A percentile compares a stretch with the other conserved stretches of the same genome.
Conservation (phyloP, 768 basidiomycete genomes). For the Leucocoprinus birnbaumii region DNA sequence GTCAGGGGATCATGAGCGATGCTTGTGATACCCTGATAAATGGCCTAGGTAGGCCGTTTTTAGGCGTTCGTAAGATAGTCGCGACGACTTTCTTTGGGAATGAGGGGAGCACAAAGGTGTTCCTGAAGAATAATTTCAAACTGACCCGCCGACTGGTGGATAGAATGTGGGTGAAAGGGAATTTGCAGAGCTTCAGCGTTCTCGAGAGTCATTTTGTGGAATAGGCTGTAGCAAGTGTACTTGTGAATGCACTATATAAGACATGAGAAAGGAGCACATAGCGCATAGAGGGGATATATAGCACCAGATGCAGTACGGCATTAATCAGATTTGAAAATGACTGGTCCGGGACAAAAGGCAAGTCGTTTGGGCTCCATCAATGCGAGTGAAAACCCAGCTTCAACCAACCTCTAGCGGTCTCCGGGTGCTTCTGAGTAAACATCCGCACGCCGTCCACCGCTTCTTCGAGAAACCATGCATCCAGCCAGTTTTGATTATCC, state of each 20-base stretch:
- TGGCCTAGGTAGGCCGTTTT: slow-evolving; percentile 59
- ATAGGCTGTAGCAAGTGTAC: background rate
- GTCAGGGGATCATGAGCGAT: slow-evolving; percentile 57
- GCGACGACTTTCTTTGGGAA: slow-evolving; percentile 31
- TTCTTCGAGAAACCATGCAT: slow-evolving; percentile 15
- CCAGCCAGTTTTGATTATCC: slow-evolving; percentile 12
- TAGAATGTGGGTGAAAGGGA: slow-evolving; percentile 19
- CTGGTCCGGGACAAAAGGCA: too few relatives aligned
- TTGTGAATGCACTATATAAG: too few relatives aligned
- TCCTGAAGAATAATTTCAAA: slow-evolving; percentile 23
- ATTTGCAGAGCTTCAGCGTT: slow-evolving; percentile 19
- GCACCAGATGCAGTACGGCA: too few relatives aligned
- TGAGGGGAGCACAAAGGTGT: too few relatives aligned
- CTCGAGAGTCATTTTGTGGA: slow-evolving; percentile 26
- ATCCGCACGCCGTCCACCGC: slow-evolving; percentile 10
- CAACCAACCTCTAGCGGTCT: background rate
- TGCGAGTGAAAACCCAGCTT: too few relatives aligned
- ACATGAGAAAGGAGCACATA: too few relatives aligned
- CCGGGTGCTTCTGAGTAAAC: slow-evolving; percentile 4
- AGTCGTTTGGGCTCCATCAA: too few relatives aligned
- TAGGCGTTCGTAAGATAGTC: slow-evolving; percentile 47
- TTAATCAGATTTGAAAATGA: too few relatives aligned
- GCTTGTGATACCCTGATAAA: slow-evolving; percentile 49
- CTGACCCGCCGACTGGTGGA: slow-evolving; percentile 17
- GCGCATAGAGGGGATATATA: too few relatives aligned